Evolutionary conservation across 768 basidiomycete genomes (phyloP).

Genomic region (Hydnum rufescens): DNA sequence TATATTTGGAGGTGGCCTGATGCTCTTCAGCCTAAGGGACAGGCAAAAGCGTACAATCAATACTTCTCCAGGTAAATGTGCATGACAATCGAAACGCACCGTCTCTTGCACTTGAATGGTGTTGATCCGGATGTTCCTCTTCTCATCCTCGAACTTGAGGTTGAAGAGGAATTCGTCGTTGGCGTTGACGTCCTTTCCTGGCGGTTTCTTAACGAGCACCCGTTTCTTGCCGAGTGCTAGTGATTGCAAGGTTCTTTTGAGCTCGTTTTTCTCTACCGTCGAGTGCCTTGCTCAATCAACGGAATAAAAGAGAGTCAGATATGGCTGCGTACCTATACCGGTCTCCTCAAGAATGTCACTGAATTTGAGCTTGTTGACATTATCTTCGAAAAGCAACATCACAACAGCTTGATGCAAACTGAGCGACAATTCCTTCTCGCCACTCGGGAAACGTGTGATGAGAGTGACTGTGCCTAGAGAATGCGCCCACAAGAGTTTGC

Average conservation of each 20-base stretch:
- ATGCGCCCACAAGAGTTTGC: constrained; percentile 70
- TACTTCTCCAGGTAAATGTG: not conserved
- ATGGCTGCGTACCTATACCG: constrained; percentile 41
- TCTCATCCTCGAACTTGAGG: constrained; percentile 57
- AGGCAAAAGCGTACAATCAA: not conserved
- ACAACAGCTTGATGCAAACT: constrained; percentile 83
- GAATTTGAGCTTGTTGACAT: constrained; percentile 32
- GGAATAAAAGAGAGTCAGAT: not conserved
- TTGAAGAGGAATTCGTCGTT: constrained; percentile 70
- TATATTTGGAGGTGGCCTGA: constrained; percentile 56
- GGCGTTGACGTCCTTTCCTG: constrained; percentile 56
- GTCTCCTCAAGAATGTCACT: constrained; percentile 46
- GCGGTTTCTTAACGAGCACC: constrained; percentile 63
- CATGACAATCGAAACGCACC: constrained; percentile 26
- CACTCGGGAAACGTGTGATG: constrained; percentile 43
- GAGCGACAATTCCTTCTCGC: constrained; percentile 71
- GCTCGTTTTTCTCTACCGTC: constrained; percentile 50
- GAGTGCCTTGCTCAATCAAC: not conserved
- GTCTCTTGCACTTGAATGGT: constrained; percentile 89
- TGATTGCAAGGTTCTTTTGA: constrained; percentile 76
- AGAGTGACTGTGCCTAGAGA: constrained; percentile 68
- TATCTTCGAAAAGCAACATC: constrained; percentile 66
- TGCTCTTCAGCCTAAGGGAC: constrained; percentile 58
- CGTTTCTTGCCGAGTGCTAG: constrained; percentile 81
- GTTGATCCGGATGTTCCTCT: constrained; percentile 74